A percentile compares a stretch with the other conserved stretches of the same genome.
phyloP scores from a whole-genome alignment of 768 basidiomycete species.

The Leccinum subtestaceum region DNA sequence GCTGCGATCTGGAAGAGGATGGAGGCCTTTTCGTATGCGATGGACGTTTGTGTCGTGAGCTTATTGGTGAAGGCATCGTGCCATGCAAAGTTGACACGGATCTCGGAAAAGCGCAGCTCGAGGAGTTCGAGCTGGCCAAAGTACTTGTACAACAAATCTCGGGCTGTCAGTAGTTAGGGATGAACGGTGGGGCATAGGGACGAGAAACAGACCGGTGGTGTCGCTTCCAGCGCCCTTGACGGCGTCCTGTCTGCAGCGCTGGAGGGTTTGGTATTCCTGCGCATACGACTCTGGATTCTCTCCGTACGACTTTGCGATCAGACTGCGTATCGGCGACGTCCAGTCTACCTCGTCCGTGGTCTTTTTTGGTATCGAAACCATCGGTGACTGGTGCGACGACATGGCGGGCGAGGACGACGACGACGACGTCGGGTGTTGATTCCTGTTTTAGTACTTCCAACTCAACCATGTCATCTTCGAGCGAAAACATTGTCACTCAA shows the following conservation, averaged over 20 bases:
- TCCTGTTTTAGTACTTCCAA: conserved; percentile 37
- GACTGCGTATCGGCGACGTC: conserved; percentile 79
- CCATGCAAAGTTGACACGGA: conserved; percentile 95
- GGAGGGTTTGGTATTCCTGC: conserved; percentile 78
- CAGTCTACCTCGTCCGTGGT: conserved; percentile 97
- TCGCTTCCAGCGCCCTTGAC: conserved; percentile 96
- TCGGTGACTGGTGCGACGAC: conserved; percentile 81
- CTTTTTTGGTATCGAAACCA: conserved; percentile 46
- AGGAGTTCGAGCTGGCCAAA: conserved; percentile 98
- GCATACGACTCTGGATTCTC: conserved; percentile 89
- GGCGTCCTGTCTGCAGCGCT: conserved; percentile 93
- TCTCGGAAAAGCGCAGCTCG: conserved; percentile 94
- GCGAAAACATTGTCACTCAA: conserved; percentile 86
- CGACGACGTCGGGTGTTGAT: conserved; percentile 12
- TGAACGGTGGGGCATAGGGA: background rate
- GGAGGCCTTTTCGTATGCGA: conserved; percentile 97
- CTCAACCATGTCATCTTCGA: conserved; percentile 62
- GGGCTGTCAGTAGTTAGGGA: conserved; percentile 43
- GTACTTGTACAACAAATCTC: conserved; percentile 97
- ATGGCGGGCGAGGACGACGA: conserved; percentile 32
- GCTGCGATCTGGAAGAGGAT: conserved; percentile 95
- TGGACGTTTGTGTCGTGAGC: conserved; percentile 89
- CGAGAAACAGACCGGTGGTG: conserved; percentile 64
- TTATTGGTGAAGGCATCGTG: conserved; percentile 96
- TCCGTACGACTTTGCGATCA: conserved; percentile 66